Base-by-base conservation (phyloP, 2,329 filamentous ascomycete genomes). In the Dactylellina leptospora region DNA sequence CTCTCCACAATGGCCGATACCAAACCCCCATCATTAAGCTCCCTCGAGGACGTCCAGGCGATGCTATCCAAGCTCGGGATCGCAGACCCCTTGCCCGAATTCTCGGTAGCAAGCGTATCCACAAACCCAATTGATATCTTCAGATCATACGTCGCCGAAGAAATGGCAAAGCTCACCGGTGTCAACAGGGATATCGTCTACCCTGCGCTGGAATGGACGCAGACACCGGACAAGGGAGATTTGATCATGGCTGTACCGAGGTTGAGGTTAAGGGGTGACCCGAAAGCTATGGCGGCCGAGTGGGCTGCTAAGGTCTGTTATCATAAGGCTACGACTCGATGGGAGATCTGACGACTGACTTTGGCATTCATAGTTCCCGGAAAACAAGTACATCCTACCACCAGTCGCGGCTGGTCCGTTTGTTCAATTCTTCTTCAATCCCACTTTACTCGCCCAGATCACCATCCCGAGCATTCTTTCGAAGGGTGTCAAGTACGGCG, bases 211-310 rank as follows among this genome's bases (percentile, higher is more conserved):
- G 86, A 90, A 81, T 93, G 90, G 90, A 93, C 91, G 3, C 83
- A 86, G 74, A 86, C 88, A 36, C 83, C 92, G 20, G 91, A 95
- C 75, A 92, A 93, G 82, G 92, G 92, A 50, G 92, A 96, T 80
- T 81, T 96, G 76, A 85, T 90, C 58, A 81, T 96, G 48, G 88
- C 91, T 6, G 87, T 91, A 6, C 90, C 92, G 13, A 90, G 91
- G n/a, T 84, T 96, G 74, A 85, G 91, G 73, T 81, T 93, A 77
- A 93, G 90, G 81, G 87, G 87, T 74, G 90, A 90, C 78, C 87
- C 87, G 9, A 82, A 83, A 72, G 86, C 85, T 75, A 81, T 90
- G 56, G 87, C 85, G 10, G 79, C 82, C 74, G 84, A 90, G 77
- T 89, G 87, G 86, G 81, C 82, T 33, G 82, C 82, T 30, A 85